Evolutionary conservation across 2,329 filamentous ascomycete species (phyloP), one percentile per base, ranked within the genome.

Genomic region (Alternaria consortialis): DNA sequence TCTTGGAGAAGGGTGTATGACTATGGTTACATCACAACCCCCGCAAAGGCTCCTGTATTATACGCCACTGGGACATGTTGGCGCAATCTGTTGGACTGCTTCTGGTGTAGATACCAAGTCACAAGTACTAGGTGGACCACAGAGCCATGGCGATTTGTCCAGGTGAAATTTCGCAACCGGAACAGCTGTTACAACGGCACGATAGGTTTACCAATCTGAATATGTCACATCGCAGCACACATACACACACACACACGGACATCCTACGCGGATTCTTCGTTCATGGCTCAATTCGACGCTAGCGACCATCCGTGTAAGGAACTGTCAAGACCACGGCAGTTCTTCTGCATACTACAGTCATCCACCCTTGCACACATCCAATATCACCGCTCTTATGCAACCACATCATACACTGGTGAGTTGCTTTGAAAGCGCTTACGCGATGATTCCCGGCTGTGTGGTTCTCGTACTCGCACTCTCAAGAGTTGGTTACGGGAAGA

Each of bases 401-500:
- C 31, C 31, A 37, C 20, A 36, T 36, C 32, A 23, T n/a, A 34
- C 46, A 34, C 20, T 13, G 32, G 46, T 13, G 20, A 25, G 23
- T 25, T 50, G 46, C 17, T 36, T 50, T 36, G 31, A 37, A 50
- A 50, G 20, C 32, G 7, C 13, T 15, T 15, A 36, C 20, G 25
- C 20, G 20, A 36, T 11, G 9, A 15, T 50, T 50, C 20, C 32
- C 46, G 20, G 32, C 20, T n/a, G 7, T 25, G 13, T 37, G 46
- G 46, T 37, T 34, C 11, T 23, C 46, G 32, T 13, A 50, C 25
- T 11, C 20, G 20, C 20, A 36, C 15, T 15, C 46, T 36, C 46
- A 50, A 50, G 46, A 50, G 46, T 17, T 50, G 36, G 46, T 7
- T 25, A 37, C 46, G 46, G 46, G 31, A 31, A 50, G 13, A 36